Evolutionary conservation across 176 grass and related monocot species (phyloP), one percentile per base, ranked within the genome.

Genomic region (Zea luxurians): DNA sequence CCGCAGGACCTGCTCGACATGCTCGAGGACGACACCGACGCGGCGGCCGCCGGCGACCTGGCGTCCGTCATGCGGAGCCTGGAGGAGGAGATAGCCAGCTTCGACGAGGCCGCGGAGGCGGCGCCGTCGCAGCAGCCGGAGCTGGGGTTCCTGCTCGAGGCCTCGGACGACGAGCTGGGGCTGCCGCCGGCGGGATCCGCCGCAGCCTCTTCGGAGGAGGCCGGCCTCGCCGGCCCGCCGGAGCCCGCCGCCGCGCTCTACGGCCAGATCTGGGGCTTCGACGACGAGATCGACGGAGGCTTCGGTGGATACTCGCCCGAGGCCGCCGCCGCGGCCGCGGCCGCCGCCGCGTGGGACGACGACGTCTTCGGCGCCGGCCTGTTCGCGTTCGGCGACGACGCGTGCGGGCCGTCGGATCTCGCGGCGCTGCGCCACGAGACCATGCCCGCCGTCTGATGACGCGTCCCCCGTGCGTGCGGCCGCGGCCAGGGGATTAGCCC

Each of bases 151-250:
- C 83, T 93, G 8, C 77, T 97, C 6, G 90, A 93, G 80, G 93
- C 93, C 8, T 93, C 93, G 3, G 93, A 97, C 68, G 93, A 97
- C 80, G 93, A 97, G 85, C 90, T 97, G 4, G 93, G 93, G 0
- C 85, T 97, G 34, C 93, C 93, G 13, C 93, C 27, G 27, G 27
- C 27, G 27, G 27, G 27, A 27, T 27, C 27, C 27, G 27, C 27
- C 27, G 27, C n/a, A 0, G 58, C 36, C 0, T 70, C 78, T 1
- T 83, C 78, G 1, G 40, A 38, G 10, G 80, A 55, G 2, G 80
- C 27, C 45, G 74, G 61, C 3, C 21, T 48, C 45, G 66, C 17
- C 5, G 83, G 57, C 1, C 65, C 63, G n/a, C 49, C 27, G 27
- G 27, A 27, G 27, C 27, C 27, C 27, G 27, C 27, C 27, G 27